Conservation (phyloP, 2,329 filamentous ascomycete species). For the Aquanectria penicillioides region DNA sequence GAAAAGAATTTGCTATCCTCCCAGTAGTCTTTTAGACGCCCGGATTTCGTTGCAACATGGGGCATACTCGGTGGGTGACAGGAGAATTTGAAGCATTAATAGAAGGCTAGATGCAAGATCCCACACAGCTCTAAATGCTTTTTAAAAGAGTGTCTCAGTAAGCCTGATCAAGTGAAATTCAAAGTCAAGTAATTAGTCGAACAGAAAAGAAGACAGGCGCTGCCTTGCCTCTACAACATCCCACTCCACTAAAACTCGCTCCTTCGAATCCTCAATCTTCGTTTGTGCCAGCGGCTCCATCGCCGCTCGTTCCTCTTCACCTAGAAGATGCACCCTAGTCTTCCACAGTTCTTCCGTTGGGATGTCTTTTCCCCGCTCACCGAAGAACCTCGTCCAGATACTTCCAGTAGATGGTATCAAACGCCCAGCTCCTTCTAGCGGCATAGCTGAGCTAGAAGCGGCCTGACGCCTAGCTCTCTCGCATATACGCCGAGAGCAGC, state of each 20-base stretch:
- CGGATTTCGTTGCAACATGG: no score
- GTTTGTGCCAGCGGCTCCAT: constrained; percentile 46
- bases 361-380: constrained; percentile 23
- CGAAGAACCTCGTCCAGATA: constrained; percentile 48
- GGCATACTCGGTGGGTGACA: no score
- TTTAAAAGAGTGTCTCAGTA: no score
- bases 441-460: constrained; percentile 48
- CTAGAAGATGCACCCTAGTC: constrained; percentile 42
- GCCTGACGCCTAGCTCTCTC: constrained; percentile 48
- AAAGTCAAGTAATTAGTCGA: not conserved
- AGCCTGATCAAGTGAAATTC: not conserved
- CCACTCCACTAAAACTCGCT: constrained; percentile 43
- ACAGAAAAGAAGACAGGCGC: constrained; percentile 4
- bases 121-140: no score
- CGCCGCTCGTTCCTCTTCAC: constrained; percentile 32
- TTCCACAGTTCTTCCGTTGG: constrained; percentile 41
- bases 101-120: no score
- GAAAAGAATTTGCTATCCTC: no score
- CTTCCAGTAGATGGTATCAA: constrained; percentile 51
- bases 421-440: constrained; percentile 49
- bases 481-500: constrained; percentile 46
- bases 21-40: no score
- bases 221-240: constrained; percentile 33
- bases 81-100: no score
- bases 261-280: constrained; percentile 45